Base-by-base conservation (phyloP, 164 flowering plant species). In the Protea cynaroides region DNA sequence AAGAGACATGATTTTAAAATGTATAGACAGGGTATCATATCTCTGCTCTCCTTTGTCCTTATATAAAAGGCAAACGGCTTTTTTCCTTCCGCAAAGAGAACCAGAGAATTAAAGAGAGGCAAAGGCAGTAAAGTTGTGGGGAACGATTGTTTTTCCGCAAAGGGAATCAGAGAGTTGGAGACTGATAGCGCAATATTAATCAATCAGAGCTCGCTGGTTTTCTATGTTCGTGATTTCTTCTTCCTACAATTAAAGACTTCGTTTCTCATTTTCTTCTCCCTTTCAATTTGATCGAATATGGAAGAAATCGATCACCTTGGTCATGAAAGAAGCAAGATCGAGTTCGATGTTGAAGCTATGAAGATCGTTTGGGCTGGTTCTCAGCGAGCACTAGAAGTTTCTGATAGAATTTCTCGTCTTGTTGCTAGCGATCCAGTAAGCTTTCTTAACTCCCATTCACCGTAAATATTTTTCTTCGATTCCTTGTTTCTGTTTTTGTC, bases 361-460 rank as follows among this genome's bases (percentile, higher is more conserved):
- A 94, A 94, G 82, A 71, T 94, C 80, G 93, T 83, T n/a, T 94
- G 98, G 98, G 92, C 96, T n/a, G 97, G 98, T 46, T 88, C 96
- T 19, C 80, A 77, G 22, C 84, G 78, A 23, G 79, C 66, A n/a
- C 74, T 81, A 24, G 79, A 89, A 29, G 68, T 94, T 56, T 77
- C 91, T 17, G 90, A 94, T 71, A 90, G 96, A 5, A 89, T 94
- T 1, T 22, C 96, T 63, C 86, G 87, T 53, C 85, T 94, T 58
- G 99, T 89, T 19, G 97, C 96, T 7, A 78, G 76, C 51, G 97
- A 94, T 80, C 97, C 97, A 67, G 97, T 94, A 37, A 64, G 55
- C 58, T 47, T 49, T 46, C 10, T 8, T 29, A 2, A 29, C n/a
- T n/a, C n/a, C n/a, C n/a, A 2, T 29, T 29, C 34, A n/a, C n/a